Evolutionary conservation across 2,329 filamentous ascomycete species (phyloP), one percentile per base, ranked within the genome.

Genomic region (Chaetomium strumarium): DNA sequence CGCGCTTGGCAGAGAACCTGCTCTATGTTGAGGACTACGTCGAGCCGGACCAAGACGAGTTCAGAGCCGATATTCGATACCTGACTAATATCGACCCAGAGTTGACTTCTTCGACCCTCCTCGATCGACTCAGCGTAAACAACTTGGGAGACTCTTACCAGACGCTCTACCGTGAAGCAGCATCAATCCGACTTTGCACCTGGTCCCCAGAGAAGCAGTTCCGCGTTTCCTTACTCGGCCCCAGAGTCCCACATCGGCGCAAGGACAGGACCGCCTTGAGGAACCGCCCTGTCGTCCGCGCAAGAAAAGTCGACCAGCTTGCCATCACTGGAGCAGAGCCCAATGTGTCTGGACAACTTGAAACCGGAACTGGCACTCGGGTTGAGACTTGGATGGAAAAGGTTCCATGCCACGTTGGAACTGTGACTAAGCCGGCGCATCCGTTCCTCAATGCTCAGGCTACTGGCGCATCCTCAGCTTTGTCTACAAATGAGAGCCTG

Each of bases 51-150:
- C 19, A 2, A 11, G 14, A 37, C 7, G 47, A 47, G 4, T 36
- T 53, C 34, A 54, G 34, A 7, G 62, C 64, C 2, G 66, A 68
- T 24, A 54, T 58, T 5, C 63, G 65, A 5, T 62, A 60, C 49
- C 59, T 63, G 49, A 57, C 60, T 12, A 62, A 64, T 45, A 62
- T 68, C 47, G 61, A 67, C 33, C 61, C 59, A 1, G 47, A 33
- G 36, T 58, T 68, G 31, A 52, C 61, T 2, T 58, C 55, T 0
- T 64, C 64, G 12, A 64, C 64, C 17, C 58, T 68, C 13, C 48
- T 68, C 12, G 66, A 68, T 44, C 60, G 60, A 1, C 34, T 50
- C 17, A 54, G 36, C 24, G 52, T 58, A 2, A 11, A 52, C n/a
- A 36, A 48, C 4, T 16, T 62, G 36, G 45, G 48, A 0, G 53